These are phyloP conservation scores for Argentina anserina DNA, from an alignment of 306 rosid species.

Conservation along the genomic window DNA sequence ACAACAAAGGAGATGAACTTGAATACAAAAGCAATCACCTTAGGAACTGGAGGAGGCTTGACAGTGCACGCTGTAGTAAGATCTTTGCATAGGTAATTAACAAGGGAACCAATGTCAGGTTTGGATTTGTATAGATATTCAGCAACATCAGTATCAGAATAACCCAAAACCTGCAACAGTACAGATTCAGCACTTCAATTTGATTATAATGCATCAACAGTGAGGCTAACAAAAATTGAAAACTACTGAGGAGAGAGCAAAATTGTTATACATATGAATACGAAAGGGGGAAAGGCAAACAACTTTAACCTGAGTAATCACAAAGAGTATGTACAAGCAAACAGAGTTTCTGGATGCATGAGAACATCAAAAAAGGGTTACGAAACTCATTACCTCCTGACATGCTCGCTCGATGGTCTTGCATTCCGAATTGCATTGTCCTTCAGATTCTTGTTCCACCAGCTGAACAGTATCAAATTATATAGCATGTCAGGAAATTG, in stretches of 20 bases:
- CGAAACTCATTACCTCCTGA: constrained; percentile 60
- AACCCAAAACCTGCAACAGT: constrained; percentile 73
- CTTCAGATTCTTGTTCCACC: constrained; percentile 87
- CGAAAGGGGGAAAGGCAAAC: constrained; percentile 6
- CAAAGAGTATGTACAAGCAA: neutral
- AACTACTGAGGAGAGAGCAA: no score
- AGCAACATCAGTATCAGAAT: constrained; percentile 91
- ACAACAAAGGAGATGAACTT: neutral
- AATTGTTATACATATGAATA: no score
- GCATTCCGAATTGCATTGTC: constrained; percentile 97
- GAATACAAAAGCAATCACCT: constrained; percentile 50
- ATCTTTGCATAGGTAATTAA: constrained; percentile 69
- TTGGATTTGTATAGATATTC: constrained; percentile 74
- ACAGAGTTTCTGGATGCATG: neutral
- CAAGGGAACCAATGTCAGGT: constrained; percentile 54
- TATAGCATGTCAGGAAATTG: neutral
- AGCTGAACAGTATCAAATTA: constrained; percentile 45
- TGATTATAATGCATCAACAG: neutral
- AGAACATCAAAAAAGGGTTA: neutral
- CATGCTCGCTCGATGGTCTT: constrained; percentile 92
- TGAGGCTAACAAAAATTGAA: no score
- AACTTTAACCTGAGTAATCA: neutral
- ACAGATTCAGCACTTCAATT: constrained; percentile 8
- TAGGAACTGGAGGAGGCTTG: constrained; percentile 86
- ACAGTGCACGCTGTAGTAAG: constrained; percentile 64